phyloP scores from a whole-genome alignment of 306 rosid species.

The Vigna trinervia region DNA sequence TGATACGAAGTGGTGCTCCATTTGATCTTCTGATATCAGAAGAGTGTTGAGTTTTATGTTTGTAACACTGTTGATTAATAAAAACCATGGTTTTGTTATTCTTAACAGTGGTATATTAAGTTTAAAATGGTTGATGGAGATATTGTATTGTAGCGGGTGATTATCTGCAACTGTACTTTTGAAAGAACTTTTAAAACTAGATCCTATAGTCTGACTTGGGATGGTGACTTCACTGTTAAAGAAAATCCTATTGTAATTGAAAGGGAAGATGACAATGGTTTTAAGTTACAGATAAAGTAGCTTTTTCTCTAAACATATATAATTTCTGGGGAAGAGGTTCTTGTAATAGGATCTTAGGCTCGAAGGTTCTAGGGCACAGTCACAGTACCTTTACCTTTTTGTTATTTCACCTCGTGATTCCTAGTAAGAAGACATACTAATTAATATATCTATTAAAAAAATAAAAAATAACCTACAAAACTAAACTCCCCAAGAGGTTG shows the following conservation, averaged over 20 bases:
- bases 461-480: neutral
- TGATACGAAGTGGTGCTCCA: neutral
- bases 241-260: no score
- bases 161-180: neutral
- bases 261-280: neutral
- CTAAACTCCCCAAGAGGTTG: neutral
- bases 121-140: no score
- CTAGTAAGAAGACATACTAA: neutral
- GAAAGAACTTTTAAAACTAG: neutral
- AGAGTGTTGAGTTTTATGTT: no score
- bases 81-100: no score
- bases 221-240: no score
- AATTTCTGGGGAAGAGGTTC: neutral
- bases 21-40: no score
- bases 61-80: no score
- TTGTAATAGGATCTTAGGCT: neutral
- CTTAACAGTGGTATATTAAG: no score
- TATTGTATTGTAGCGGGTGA: neutral
- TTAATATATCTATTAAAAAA: neutral
- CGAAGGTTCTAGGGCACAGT: conserved; percentile 1
- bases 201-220: neutral
- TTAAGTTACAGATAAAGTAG: neutral
- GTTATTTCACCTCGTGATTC: conserved; percentile 24
- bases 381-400: neutral
- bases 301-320: neutral